Evolutionary conservation across 2,329 filamentous ascomycete genomes (phyloP).

Genomic region (Anisogramma anomala): DNA sequence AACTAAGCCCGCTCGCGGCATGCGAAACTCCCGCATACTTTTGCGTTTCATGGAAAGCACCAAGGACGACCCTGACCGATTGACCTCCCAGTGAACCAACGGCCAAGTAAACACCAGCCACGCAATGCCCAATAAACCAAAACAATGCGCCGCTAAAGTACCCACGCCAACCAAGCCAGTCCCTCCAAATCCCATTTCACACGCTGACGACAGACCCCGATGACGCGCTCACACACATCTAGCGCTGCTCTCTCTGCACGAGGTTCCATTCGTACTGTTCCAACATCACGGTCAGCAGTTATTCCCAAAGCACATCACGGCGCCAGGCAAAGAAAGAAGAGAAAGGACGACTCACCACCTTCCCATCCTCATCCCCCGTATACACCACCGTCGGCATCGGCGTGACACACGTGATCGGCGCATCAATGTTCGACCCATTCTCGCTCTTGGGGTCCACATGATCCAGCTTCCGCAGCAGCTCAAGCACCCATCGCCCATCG

Average conservation of each 20-base stretch:
- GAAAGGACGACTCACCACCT: conserved; percentile 56
- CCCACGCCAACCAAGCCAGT: background rate
- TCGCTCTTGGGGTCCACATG: conserved; percentile 60
- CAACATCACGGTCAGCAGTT: background rate
- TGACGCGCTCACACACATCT: background rate
- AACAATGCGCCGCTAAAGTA: too few relatives aligned
- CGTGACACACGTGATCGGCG: conserved; percentile 74
- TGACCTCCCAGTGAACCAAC: too few relatives aligned
- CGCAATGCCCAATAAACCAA: background rate
- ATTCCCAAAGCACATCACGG: too few relatives aligned
- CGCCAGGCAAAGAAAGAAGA: background rate
- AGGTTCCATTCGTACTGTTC: conserved; percentile 52
- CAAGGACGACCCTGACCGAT: too few relatives aligned
- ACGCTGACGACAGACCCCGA: background rate
- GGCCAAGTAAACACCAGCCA: too few relatives aligned
- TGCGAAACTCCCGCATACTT: background rate
- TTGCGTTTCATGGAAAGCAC: background rate
- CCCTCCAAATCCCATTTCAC: too few relatives aligned
- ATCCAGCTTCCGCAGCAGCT: conserved; percentile 70
- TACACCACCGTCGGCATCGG: conserved; percentile 77
- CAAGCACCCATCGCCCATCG: conserved; percentile 60
- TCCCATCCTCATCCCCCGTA: conserved; percentile 85
- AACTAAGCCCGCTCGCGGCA: background rate
- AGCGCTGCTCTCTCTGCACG: conserved; percentile 43
- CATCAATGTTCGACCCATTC: conserved; percentile 45